Percentiles rank a stretch among this genome's conserved stretches.
Evolutionary conservation across 371 early-diverging fungal species (phyloP).

Genomic region (Mucor velutinosus): DNA sequence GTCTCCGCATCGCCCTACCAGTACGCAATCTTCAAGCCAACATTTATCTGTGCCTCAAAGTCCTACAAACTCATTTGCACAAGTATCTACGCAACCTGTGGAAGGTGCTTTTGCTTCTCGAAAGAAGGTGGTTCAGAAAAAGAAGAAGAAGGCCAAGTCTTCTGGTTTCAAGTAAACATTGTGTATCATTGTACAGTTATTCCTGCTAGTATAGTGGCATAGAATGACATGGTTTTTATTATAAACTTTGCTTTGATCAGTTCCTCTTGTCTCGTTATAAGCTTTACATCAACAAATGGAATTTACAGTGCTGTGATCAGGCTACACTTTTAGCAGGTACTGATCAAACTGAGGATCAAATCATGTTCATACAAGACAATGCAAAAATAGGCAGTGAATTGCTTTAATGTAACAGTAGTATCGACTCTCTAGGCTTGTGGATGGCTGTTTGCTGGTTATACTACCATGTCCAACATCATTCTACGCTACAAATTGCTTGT

Average conservation of each 20-base stretch:
- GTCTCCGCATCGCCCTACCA: neutral
- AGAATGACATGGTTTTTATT: neutral
- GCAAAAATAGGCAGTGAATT: too few relatives aligned
- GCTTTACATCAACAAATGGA: too few relatives aligned
- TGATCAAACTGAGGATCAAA: too few relatives aligned
- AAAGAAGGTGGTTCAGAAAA: conserved; percentile 4
- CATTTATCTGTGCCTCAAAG: neutral
- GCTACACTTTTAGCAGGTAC: too few relatives aligned
- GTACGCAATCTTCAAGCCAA: neutral
- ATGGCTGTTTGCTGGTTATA: too few relatives aligned
- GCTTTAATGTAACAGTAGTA: too few relatives aligned
- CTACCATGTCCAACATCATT: too few relatives aligned
- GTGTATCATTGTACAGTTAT: neutral
- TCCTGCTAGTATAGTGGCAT: neutral
- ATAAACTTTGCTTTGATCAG: too few relatives aligned
- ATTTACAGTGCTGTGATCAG: too few relatives aligned
- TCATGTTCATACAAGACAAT: too few relatives aligned
- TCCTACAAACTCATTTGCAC: neutral
- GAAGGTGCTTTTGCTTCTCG: conserved; percentile 17
- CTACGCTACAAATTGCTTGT: neutral
- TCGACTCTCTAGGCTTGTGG: too few relatives aligned
- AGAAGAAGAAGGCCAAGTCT: conserved; percentile 18
- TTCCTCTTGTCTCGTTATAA: too few relatives aligned
- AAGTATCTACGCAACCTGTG: conserved; percentile 15
- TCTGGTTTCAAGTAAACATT: conserved; percentile 20